Evolutionary conservation across 106 monocot genomes (phyloP).

Genomic region (Triglochin maritima): DNA sequence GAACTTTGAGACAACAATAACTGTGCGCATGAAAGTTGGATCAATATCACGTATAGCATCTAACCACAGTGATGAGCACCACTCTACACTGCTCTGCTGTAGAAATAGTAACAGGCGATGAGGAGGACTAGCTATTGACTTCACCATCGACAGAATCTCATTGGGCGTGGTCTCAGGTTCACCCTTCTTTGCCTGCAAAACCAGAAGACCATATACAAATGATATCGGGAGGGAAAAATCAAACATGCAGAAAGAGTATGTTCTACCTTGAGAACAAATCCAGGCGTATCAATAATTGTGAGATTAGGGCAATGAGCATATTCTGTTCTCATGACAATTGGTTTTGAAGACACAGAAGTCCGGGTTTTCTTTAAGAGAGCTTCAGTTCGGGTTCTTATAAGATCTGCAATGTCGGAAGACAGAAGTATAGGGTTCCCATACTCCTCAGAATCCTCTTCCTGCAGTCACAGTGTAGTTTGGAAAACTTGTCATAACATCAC

Average conservation of each 20-base stretch:
- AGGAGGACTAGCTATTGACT: slow-evolving; percentile 77
- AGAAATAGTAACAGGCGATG: slow-evolving; percentile 90
- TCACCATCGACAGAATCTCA: slow-evolving; percentile 93
- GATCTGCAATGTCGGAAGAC: slow-evolving; percentile 74
- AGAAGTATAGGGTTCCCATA: slow-evolving; percentile 69
- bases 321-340: slow-evolving; percentile 95
- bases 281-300: slow-evolving; percentile 97
- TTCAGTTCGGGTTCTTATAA: slow-evolving; percentile 81
- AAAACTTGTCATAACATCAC: no score
- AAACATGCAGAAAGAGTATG: background rate
- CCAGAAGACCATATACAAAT: background rate
- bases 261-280: slow-evolving; percentile 91
- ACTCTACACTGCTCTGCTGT: slow-evolving; percentile 98
- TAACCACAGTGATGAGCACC: slow-evolving; percentile 95
- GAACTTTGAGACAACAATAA: slow-evolving; percentile 85
- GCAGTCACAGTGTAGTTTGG: background rate
- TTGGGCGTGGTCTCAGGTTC: slow-evolving; percentile 77
- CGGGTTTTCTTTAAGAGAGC: slow-evolving; percentile 60
- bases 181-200: slow-evolving; percentile 85
- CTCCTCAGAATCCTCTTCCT: slow-evolving; percentile 99
- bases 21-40: slow-evolving; percentile 80
- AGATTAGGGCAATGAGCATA: slow-evolving; percentile 97
- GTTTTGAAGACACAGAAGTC: slow-evolving; percentile 72
- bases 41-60: slow-evolving; percentile 91
- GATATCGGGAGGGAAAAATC: background rate